Evolutionary conservation across 2,329 filamentous ascomycete species (phyloP).

Genomic region (Herpotrichia juniperi): DNA sequence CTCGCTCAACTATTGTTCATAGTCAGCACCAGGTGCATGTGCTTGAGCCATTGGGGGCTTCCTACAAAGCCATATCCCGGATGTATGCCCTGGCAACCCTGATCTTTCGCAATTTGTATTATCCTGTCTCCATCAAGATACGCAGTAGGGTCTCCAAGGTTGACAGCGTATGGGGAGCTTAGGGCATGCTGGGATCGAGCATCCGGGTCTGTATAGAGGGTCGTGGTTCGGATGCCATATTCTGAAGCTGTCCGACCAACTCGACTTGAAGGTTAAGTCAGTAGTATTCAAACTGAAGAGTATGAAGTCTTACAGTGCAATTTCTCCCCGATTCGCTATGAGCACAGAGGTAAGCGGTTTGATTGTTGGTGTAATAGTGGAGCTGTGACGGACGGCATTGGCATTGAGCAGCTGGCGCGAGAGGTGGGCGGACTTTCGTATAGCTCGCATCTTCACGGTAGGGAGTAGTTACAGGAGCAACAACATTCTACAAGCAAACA

Average conservation of each 20-base stretch:
- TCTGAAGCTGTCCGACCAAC: conserved; percentile 87
- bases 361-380: conserved; percentile 29
- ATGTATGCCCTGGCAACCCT: conserved; percentile 89
- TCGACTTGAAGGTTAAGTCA: conserved; percentile 55
- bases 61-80: conserved; percentile 87
- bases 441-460: conserved; percentile 41
- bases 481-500: conserved; percentile 11
- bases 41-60: background rate
- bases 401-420: conserved; percentile 41
- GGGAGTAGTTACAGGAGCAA: conserved; percentile 2
- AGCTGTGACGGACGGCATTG: conserved; percentile 39
- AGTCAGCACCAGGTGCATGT: conserved; percentile 15
- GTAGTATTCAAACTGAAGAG: background rate
- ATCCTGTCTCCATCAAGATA: conserved; percentile 96
- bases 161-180: conserved; percentile 81
- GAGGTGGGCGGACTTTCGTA: conserved; percentile 38
- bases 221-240: conserved; percentile 91
- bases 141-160: conserved; percentile 79
- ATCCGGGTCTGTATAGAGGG: conserved; percentile 93
- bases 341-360: conserved; percentile 75
- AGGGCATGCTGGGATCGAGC: conserved; percentile 85
- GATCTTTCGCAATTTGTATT: conserved; percentile 82
- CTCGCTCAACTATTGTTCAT: conserved; percentile 69
- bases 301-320: conserved; percentile 68
- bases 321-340: conserved; percentile 97